phyloP scores from a whole-genome alignment of 495 filamentous ascomycete species.

The Pyrenula aspistea region DNA sequence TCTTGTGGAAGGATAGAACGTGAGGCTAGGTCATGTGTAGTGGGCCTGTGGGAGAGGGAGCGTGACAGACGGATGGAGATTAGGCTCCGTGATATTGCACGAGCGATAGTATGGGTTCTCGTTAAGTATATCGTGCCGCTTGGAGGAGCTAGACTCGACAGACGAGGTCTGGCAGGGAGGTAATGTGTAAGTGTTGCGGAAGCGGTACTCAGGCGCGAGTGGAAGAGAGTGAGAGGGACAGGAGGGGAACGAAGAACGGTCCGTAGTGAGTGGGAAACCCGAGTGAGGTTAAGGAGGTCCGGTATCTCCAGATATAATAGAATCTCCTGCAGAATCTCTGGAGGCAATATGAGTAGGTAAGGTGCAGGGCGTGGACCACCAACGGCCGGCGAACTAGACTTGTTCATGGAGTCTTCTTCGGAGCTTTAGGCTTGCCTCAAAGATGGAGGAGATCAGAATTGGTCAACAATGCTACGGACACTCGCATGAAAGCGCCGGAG shows the following conservation, averaged over 20 bases:
- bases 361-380: background rate
- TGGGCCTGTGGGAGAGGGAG: slow-evolving; percentile 15
- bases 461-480: no score
- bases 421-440: no score
- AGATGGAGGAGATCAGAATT: no score
- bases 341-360: slow-evolving; percentile 20
- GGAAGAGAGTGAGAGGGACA: slow-evolving; percentile 27
- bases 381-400: no score
- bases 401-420: no score
- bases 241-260: slow-evolving; percentile 36
- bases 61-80: slow-evolving; percentile 35
- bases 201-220: slow-evolving; percentile 37
- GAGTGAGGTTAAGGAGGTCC: slow-evolving; percentile 41
- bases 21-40: slow-evolving; percentile 14
- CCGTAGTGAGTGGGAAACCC: slow-evolving; percentile 45
- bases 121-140: slow-evolving; percentile 42
- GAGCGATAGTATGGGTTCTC: slow-evolving; percentile 38
- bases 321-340: slow-evolving; percentile 44
- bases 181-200: slow-evolving; percentile 32
- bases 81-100: slow-evolving; percentile 36
- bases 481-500: no score
- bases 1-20: slow-evolving; percentile 18
- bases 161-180: slow-evolving; percentile 39
- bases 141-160: slow-evolving; percentile 23
- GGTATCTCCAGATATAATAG: slow-evolving; percentile 43